Base-by-base conservation (phyloP, 106 monocot species). In the Allium cepa region DNA sequence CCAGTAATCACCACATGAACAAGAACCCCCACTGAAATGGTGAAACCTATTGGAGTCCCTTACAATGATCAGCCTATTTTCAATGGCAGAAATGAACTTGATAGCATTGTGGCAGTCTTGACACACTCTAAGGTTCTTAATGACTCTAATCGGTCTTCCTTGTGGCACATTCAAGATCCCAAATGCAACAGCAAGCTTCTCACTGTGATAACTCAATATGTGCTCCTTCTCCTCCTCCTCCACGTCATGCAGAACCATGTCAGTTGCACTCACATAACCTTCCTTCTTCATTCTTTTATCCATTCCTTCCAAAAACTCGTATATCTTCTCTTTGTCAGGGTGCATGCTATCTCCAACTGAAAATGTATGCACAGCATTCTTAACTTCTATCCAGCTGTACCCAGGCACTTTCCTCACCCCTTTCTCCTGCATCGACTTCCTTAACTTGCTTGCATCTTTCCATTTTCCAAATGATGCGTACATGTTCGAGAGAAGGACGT, bases 1-100 rank as follows among this genome's bases (percentile, higher is more conserved):
- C 89, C 89, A 90, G 68, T 85, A 90, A 77, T 90, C 89, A 10
- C 85, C 80, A 67, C 85, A 90, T 10, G 89, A 90, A 64, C 89
- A 90, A 13, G 62, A 77, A 8, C 89, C 85, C 8, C 57, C 77
- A 63, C 69, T 82, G 50, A 90, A 90, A 73, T 90, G 89, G 58
- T 90, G 89, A 75, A 90, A 90, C 14, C 89, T 79, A 68, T 90
- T 90, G 12, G 89, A 90, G 73, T 90, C 89, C 49, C 89, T 68
- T 55, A 90, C 60, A 64, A 85, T 85, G 72, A 90, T 82, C 69
- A 90, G 48, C 64, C 89, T 79, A 49, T 17, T 47, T 66, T 90
- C 89, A 53, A 82, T 77, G n/a, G 72, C 72, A 56, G 89, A 85
- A 50, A 90, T 79, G 48, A 65, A 74, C 72, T 85, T 90, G 66